phyloP scores from a whole-genome alignment of 2,329 filamentous ascomycete genomes.

The Paecilomyces formosus region DNA sequence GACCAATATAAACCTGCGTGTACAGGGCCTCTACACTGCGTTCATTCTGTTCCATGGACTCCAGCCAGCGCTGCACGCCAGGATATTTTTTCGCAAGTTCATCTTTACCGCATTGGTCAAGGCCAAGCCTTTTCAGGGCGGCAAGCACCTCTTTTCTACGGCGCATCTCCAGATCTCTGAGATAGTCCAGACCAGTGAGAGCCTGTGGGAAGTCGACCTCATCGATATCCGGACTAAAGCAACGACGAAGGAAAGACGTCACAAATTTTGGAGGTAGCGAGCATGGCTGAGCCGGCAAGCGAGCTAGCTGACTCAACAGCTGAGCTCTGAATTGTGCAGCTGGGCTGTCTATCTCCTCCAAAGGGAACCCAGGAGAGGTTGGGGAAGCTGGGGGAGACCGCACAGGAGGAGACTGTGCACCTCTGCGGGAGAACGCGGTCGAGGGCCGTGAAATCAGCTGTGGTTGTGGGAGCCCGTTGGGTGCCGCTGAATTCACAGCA shows the following conservation, averaged over 20 bases:
- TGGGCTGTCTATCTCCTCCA: constrained; percentile 19
- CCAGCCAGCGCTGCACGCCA: constrained; percentile 50
- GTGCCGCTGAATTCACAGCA: constrained; percentile 55
- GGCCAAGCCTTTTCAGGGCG: constrained; percentile 47
- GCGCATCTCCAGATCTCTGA: constrained; percentile 55
- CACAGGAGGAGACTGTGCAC: constrained; percentile 9
- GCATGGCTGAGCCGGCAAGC: constrained; percentile 52
- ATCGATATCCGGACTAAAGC: constrained; percentile 49
- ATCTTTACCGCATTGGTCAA: constrained; percentile 43
- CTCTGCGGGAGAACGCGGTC: constrained; percentile 27
- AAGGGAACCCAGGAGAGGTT: constrained; percentile 15
- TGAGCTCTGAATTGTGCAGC: constrained; percentile 36
- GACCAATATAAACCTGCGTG: constrained; percentile 53
- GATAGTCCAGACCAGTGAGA: constrained; percentile 58
- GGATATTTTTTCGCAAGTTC: constrained; percentile 46
- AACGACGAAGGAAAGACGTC: constrained; percentile 52
- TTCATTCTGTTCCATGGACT: constrained; percentile 44
- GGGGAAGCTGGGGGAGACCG: constrained; percentile 18
- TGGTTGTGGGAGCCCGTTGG: constrained; percentile 32
- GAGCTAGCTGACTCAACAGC: constrained; percentile 46
- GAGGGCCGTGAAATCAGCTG: constrained; percentile 18
- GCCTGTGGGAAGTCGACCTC: constrained; percentile 60
- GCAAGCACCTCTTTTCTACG: constrained; percentile 51
- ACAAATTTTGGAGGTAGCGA: constrained; percentile 57
- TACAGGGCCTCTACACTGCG: constrained; percentile 49